Percentiles rank a stretch among this genome's conserved stretches.
phyloP scores from a whole-genome alignment of 768 basidiomycete species.

The Russula brevipes region DNA sequence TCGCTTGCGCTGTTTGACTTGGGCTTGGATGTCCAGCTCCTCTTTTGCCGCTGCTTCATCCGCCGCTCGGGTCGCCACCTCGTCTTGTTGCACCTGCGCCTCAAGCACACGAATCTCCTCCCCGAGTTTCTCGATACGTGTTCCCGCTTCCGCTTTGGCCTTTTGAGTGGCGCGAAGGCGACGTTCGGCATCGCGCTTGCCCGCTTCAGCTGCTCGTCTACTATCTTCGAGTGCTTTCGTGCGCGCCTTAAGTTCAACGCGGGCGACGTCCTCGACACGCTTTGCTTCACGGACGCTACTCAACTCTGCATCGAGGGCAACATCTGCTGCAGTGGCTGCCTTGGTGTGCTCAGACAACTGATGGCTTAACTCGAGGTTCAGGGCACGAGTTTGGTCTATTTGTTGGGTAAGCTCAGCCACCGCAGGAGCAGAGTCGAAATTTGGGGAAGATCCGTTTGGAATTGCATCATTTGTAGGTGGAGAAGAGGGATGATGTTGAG shows the following conservation, averaged over 20 bases:
- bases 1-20: conserved; percentile 42
- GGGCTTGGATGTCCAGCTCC: conserved; percentile 34
- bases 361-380: conserved; percentile 60
- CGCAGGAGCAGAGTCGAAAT: conserved; percentile 57
- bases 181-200: conserved; percentile 83
- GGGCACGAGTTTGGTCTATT: conserved; percentile 56
- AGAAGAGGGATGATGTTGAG: conserved; percentile 17
- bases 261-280: conserved; percentile 75
- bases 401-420: conserved; percentile 73
- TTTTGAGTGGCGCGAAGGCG: conserved; percentile 66
- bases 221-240: conserved; percentile 85
- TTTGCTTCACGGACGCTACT: conserved; percentile 72
- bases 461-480: conserved; percentile 16
- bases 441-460: conserved; percentile 35
- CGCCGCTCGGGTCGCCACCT: background rate
- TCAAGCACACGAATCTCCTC: conserved; percentile 53
- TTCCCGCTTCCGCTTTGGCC: conserved; percentile 56
- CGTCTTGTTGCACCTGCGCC: conserved; percentile 27
- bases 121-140: conserved; percentile 50
- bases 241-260: conserved; percentile 73
- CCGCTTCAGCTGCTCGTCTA: conserved; percentile 74
- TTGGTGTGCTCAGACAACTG: conserved; percentile 53
- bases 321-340: conserved; percentile 44
- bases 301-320: conserved; percentile 58
- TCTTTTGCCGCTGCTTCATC: conserved; percentile 29